Evolutionary conservation across 2,329 filamentous ascomycete genomes (phyloP), one percentile per base, ranked within the genome.

Genomic region (Aspergillus spinulosporus): DNA sequence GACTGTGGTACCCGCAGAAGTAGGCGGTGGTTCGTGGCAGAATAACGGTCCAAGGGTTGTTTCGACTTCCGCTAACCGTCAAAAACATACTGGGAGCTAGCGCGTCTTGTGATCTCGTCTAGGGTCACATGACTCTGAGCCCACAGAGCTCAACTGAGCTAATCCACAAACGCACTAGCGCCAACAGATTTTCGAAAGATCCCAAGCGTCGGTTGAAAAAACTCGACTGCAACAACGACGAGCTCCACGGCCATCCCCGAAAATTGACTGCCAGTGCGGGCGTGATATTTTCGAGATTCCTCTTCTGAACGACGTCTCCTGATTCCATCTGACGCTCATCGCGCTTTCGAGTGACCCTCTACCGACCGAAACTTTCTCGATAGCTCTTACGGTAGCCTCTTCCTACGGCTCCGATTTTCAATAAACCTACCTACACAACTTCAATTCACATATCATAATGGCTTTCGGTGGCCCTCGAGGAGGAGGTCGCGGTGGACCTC

Each of bases 151-250:
- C 44, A 15, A 11, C 1, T 28, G 2, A 40, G 51, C 72, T 74
- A 73, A 50, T 37, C 57, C 60, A 1, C 0, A 34, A 52, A 32
- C 1, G 57, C 60, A n/a, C 59, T 74, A 74, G 72, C 65, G 66
- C 52, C 5, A 45, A 66, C 65, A 70, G 65, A 71, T 72, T 74
- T 73, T 73, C 70, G 68, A 72, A 71, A 70, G 69, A 70, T 69
- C 68, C 65, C 11, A 39, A 39, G 11, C 36, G 67, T 66, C 67
- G 68, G 66, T 51, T 61, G 60, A 72, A 72, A 72, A 72, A 68
- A 71, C 70, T 73, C 70, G 69, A 69, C 69, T 64, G 68, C 65
- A 63, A 71, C 65, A 69, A 69, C 69, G 68, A 72, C 68, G 62
- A 72, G 66, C 68, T 71, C 57, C 60, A 63, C 67, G 67, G 68